A percentile compares a stretch with the other conserved stretches of the same genome.
These are phyloP conservation scores for Phytophthora pinifolia DNA, from an alignment of 352 stramenopile species.

Conservation along the genomic window DNA sequence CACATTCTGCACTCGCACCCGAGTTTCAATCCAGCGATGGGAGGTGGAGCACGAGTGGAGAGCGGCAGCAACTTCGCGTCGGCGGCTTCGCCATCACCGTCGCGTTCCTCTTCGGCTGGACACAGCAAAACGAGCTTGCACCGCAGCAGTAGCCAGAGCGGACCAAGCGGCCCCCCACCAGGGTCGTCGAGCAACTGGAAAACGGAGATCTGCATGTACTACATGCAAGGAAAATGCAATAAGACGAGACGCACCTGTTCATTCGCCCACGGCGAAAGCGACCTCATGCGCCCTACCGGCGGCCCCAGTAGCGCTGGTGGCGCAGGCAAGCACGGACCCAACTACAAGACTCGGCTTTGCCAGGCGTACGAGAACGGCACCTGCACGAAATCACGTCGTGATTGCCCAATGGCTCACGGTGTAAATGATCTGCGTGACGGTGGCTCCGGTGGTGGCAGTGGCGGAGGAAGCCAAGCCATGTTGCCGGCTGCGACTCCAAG, in stretches of 20 bases:
- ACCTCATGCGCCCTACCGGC: conserved; percentile 52
- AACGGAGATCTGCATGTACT: conserved; percentile 90
- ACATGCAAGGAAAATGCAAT: conserved; percentile 89
- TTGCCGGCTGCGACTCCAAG: conserved; percentile 55
- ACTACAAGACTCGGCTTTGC: conserved; percentile 81
- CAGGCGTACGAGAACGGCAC: conserved; percentile 72
- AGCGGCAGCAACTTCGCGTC: conserved; percentile 17
- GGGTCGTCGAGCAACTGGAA: conserved; percentile 77
- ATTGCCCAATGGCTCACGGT: conserved; percentile 77
- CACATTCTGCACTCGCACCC: conserved; percentile 64
- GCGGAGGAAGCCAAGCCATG: conserved; percentile 25
- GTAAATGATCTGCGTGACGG: conserved; percentile 72
- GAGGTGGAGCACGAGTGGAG: conserved; percentile 26
- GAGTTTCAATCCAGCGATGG: conserved; percentile 64
- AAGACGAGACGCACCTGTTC: conserved; percentile 87
- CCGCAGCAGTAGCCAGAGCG: conserved; percentile 31
- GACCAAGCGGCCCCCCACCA: conserved; percentile 21
- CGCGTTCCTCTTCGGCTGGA: conserved; percentile 23
- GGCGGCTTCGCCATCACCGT: conserved; percentile 27
- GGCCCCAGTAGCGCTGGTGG: conserved; percentile 9
- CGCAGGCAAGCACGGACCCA: conserved; percentile 34
- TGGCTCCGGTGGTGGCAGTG: conserved; percentile 16
- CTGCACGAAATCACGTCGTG: conserved; percentile 72
- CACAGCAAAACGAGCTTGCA: conserved; percentile 35
- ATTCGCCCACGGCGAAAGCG: conserved; percentile 83